phyloP scores from a whole-genome alignment of 805 yeast genomes.

The Spathaspora passalidarum region DNA sequence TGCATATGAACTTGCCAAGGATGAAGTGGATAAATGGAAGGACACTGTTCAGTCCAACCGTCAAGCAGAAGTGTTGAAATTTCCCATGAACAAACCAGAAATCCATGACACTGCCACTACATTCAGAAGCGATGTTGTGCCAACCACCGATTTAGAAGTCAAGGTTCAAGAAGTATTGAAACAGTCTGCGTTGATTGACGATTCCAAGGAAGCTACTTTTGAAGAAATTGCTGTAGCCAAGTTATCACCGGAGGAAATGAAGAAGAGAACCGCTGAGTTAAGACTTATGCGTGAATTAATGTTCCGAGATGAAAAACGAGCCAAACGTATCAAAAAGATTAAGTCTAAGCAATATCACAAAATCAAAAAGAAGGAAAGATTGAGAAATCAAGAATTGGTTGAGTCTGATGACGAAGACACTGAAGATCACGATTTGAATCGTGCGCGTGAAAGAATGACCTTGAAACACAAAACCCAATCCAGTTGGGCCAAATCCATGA shows the following conservation, averaged over 20 bases:
- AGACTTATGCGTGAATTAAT: constrained; percentile 91
- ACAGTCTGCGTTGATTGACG: constrained; percentile 67
- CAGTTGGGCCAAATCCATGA: constrained; percentile 88
- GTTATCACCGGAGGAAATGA: constrained; percentile 75
- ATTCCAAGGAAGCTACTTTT: constrained; percentile 74
- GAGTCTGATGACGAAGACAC: constrained; percentile 53
- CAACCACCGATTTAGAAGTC: constrained; percentile 61
- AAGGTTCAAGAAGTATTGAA: constrained; percentile 59
- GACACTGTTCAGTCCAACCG: constrained; percentile 77
- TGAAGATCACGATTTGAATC: constrained; percentile 65
- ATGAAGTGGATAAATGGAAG: constrained; percentile 85
- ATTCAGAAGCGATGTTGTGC: constrained; percentile 43
- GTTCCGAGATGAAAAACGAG: constrained; percentile 92
- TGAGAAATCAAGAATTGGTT: constrained; percentile 65
- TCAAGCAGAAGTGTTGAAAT: constrained; percentile 78
- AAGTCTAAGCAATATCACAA: constrained; percentile 88
- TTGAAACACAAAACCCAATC: constrained; percentile 85
- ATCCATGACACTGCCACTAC: constrained; percentile 50
- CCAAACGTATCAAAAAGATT: constrained; percentile 89
- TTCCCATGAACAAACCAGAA: constrained; percentile 52
- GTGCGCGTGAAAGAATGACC: constrained; percentile 92
- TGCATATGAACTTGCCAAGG: constrained; percentile 85
- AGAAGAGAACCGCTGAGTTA: constrained; percentile 73
- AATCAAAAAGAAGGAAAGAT: constrained; percentile 79
- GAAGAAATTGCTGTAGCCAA: constrained; percentile 84